These are phyloP conservation scores for Aphanocladium album DNA, from an alignment of 2,329 filamentous ascomycete genomes.

Conservation along the genomic window DNA sequence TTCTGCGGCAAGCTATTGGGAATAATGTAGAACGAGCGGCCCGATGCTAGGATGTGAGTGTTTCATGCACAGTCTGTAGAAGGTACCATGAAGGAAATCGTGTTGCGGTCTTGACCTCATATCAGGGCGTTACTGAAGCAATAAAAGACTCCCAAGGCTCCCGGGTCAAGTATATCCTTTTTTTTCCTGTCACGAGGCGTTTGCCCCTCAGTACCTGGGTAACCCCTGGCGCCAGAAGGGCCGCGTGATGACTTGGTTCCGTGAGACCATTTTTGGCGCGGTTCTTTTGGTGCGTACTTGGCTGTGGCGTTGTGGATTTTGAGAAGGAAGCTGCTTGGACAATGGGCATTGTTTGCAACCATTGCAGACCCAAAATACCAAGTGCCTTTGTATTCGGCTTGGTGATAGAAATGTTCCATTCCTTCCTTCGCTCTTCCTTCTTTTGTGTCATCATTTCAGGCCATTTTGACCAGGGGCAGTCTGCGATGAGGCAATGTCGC, in stretches of 20 bases:
- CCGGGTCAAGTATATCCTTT: not conserved
- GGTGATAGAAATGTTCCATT: too few species aligned
- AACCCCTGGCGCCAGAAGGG: not conserved
- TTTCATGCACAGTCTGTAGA: too few species aligned
- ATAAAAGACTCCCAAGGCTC: not conserved
- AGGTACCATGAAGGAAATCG: too few species aligned
- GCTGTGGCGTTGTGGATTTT: too few species aligned
- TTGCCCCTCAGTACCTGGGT: not conserved
- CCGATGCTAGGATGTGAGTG: not conserved
- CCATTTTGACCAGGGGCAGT: not conserved
- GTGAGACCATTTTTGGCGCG: not conserved
- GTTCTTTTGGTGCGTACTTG: not conserved
- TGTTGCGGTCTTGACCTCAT: too few species aligned
- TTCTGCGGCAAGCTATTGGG: too few species aligned
- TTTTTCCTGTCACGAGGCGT: not conserved
- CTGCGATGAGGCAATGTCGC: not conserved
- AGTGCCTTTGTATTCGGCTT: too few species aligned
- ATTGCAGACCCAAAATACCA: not conserved
- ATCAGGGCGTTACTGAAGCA: not conserved
- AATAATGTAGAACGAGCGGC: not conserved
- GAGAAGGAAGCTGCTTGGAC: too few species aligned
- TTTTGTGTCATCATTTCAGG: too few species aligned
- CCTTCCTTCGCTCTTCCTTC: too few species aligned
- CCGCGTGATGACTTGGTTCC: not conserved
- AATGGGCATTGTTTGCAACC: not conserved